These are phyloP conservation scores for Murraya koenigii DNA, from an alignment of 345 rosid species.

Conservation along the genomic window DNA sequence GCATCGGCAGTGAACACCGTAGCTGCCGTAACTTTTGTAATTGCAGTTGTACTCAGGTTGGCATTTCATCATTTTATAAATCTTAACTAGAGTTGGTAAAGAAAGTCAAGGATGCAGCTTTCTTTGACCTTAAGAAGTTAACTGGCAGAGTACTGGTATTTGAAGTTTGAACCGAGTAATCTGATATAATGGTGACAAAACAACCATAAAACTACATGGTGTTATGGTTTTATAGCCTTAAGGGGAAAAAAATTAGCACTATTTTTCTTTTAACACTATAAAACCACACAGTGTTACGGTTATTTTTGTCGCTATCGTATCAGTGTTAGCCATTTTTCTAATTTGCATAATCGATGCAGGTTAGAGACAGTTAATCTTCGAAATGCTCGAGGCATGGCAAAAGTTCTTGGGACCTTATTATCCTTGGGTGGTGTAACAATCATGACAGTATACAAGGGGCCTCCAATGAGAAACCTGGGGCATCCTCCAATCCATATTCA, in stretches of 20 bases:
- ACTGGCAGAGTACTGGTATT: background rate
- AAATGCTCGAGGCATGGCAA: slow-evolving; percentile 50
- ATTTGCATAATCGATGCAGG: slow-evolving; percentile 22
- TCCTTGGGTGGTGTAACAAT: slow-evolving; percentile 54
- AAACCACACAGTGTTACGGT: too few relatives aligned
- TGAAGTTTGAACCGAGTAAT: too few relatives aligned
- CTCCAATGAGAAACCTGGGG: slow-evolving; percentile 35
- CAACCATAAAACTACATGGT: too few relatives aligned
- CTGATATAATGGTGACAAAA: too few relatives aligned
- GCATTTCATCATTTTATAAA: background rate
- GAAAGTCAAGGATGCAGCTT: background rate
- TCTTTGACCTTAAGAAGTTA: background rate
- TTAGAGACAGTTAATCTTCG: slow-evolving; percentile 54
- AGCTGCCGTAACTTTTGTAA: slow-evolving; percentile 49
- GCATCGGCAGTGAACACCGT: slow-evolving; percentile 46
- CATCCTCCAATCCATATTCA: slow-evolving; percentile 39
- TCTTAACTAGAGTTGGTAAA: background rate
- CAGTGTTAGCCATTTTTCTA: too few relatives aligned
- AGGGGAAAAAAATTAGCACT: too few relatives aligned
- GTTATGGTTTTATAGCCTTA: too few relatives aligned
- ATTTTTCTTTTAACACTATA: too few relatives aligned
- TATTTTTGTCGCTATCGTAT: too few relatives aligned
- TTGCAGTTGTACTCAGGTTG: slow-evolving; percentile 45
- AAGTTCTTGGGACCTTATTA: slow-evolving; percentile 46
- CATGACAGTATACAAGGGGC: slow-evolving; percentile 61